Percentiles rank a stretch among this genome's conserved stretches.
Conservation (phyloP, 164 flowering plant species). For the Aristolochia contorta region DNA sequence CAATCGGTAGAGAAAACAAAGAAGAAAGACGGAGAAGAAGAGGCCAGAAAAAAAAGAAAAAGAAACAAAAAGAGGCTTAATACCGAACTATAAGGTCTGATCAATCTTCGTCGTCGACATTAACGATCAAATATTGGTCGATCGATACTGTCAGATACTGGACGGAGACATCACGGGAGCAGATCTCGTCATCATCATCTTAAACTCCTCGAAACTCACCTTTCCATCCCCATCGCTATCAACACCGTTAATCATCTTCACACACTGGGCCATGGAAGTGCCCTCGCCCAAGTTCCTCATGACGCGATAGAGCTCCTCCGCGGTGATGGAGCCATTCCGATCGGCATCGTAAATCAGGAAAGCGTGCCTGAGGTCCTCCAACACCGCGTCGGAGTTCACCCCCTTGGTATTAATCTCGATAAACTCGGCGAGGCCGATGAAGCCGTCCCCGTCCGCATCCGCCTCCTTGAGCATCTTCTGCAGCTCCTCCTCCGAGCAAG, state of each 20-base stretch:
- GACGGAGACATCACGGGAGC: background rate
- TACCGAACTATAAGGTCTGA: background rate
- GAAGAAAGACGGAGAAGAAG: too few species aligned
- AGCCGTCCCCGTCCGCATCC: constrained; percentile 75
- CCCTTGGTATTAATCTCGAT: constrained; percentile 56
- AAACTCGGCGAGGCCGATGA: constrained; percentile 55
- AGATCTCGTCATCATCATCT: constrained; percentile 57
- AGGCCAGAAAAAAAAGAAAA: background rate
- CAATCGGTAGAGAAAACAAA: too few species aligned
- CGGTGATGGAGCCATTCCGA: constrained; percentile 58
- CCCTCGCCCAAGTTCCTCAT: constrained; percentile 53
- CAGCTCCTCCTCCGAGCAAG: constrained; percentile 44
- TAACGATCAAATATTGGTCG: background rate
- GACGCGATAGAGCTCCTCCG: constrained; percentile 59
- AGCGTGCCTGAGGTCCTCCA: constrained; percentile 47
- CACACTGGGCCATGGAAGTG: constrained; percentile 47
- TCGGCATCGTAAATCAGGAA: constrained; percentile 64
- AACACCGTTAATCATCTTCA: constrained; percentile 63
- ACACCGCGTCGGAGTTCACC: constrained; percentile 29
- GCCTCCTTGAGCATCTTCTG: constrained; percentile 40
- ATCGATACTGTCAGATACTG: background rate
- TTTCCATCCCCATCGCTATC: constrained; percentile 61
- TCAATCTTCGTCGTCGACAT: background rate
- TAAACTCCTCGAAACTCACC: constrained; percentile 64
- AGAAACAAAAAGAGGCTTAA: background rate